A percentile compares a stretch with the other conserved stretches of the same genome.
Conservation (phyloP, 352 stramenopile genomes). For the Pythium vanterpoolii region DNA sequence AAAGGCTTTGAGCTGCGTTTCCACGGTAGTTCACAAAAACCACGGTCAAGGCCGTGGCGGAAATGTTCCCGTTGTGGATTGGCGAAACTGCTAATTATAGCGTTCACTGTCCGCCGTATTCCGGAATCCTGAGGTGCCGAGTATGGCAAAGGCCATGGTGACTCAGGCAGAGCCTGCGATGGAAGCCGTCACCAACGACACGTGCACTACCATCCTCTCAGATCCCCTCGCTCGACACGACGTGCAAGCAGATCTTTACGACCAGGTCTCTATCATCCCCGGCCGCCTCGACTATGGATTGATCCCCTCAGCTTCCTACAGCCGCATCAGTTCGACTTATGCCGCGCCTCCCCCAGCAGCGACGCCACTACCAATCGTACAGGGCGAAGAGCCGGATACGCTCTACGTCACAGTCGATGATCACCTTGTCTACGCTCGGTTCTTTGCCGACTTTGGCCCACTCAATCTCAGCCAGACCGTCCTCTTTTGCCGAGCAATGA, state of each 20-base stretch:
- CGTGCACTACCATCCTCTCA: not conserved
- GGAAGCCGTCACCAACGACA: too few species aligned
- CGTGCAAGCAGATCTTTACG: constrained; percentile 11
- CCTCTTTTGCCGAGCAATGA: constrained; percentile 85
- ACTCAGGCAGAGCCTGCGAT: not conserved
- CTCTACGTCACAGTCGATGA: constrained; percentile 47
- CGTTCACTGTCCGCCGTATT: too few species aligned
- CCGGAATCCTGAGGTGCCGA: too few species aligned
- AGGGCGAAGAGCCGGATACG: not conserved
- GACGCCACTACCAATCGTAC: too few species aligned
- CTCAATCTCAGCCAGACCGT: constrained; percentile 93
- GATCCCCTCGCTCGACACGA: not conserved
- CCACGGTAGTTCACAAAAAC: too few species aligned
- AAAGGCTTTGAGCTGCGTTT: too few species aligned
- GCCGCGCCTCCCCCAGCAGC: not conserved
- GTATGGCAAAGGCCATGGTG: not conserved
- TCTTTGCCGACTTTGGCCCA: constrained; percentile 98
- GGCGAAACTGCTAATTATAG: too few species aligned
- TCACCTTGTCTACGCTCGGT: constrained; percentile 94
- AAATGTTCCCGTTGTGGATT: too few species aligned
- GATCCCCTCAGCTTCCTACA: constrained; percentile 8
- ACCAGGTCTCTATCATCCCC: constrained; percentile 30
- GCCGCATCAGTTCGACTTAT: not conserved
- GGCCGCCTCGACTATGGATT: constrained; percentile 31
- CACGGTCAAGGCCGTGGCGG: too few species aligned